Evolutionary conservation across 2,329 filamentous ascomycete species (phyloP).

Genomic region (Aspergillus chevalieri): DNA sequence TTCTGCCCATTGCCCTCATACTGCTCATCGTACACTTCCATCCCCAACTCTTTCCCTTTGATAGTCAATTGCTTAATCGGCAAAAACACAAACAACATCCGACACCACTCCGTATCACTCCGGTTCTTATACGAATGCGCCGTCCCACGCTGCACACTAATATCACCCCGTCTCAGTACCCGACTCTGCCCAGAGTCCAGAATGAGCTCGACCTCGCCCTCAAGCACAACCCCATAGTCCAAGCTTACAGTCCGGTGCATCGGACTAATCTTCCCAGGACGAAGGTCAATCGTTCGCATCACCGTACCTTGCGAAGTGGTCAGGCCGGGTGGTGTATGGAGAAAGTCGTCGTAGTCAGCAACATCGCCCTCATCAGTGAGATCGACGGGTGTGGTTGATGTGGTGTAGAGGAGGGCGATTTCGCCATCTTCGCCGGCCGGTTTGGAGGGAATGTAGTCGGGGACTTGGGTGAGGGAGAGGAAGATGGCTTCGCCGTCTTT

Average conservation of each 20-base stretch:
- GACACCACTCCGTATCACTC: conserved; percentile 21
- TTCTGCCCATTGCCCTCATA: conserved; percentile 10
- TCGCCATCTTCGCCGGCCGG: conserved; percentile 24
- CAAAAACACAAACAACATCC: conserved; percentile 28
- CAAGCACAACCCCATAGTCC: conserved; percentile 34
- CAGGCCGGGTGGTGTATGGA: conserved; percentile 28
- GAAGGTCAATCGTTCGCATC: conserved; percentile 29
- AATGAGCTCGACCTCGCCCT: conserved; percentile 31
- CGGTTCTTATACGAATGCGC: conserved; percentile 25
- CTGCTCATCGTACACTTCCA: conserved; percentile 29
- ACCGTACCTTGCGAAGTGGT: conserved; percentile 26
- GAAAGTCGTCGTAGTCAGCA: conserved; percentile 25
- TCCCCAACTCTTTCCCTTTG: conserved; percentile 50
- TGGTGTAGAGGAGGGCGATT: conserved; percentile 26
- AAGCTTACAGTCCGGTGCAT: conserved; percentile 35
- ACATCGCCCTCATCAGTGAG: conserved; percentile 29
- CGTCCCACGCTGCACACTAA: conserved; percentile 28
- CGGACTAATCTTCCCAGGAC: conserved; percentile 25
- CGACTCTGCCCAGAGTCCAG: conserved; percentile 31
- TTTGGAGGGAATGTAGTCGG: conserved; percentile 25
- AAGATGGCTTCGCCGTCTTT: conserved; percentile 33
- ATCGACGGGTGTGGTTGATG: conserved; percentile 20
- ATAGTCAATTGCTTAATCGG: conserved; percentile 27
- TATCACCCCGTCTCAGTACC: conserved; percentile 29
- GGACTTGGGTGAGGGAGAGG: conserved; percentile 26